A percentile compares a stretch with the other conserved stretches of the same genome.
Evolutionary conservation across 371 early-diverging fungal genomes (phyloP).

Genomic region (Capillidium heterosporum): DNA sequence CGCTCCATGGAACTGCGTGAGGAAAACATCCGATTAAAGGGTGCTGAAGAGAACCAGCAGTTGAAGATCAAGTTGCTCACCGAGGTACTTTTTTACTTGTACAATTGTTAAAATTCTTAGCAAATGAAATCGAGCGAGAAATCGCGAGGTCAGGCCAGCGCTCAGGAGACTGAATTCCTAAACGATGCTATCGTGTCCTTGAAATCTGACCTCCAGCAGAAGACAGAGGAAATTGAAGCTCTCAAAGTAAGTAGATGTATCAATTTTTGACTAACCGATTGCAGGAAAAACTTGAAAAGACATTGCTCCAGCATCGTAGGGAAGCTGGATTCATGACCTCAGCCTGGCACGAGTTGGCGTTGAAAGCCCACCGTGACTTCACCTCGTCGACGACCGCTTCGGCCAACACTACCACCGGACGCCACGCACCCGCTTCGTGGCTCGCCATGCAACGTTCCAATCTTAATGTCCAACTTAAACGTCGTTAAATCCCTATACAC

Average conservation of each 20-base stretch:
- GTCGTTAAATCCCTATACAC: no score
- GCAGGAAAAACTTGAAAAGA: constrained; percentile 24
- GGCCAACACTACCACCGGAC: constrained; percentile 21
- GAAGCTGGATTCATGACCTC: constrained; percentile 55
- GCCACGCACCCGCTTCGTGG: constrained; percentile 41
- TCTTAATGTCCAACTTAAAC: constrained; percentile 31
- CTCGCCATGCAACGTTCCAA: constrained; percentile 43
- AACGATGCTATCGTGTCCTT: constrained; percentile 54
- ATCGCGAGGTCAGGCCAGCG: no score
- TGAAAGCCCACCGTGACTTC: constrained; percentile 30
- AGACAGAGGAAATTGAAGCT: constrained; percentile 46
- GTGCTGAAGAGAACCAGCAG: constrained; percentile 14
- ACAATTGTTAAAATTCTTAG: constrained; percentile 10
- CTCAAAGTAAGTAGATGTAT: constrained; percentile 26
- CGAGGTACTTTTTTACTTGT: background rate
- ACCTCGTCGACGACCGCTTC: constrained; percentile 23
- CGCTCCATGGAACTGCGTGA: constrained; percentile 49
- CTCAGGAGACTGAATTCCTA: no score
- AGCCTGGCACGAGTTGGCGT: constrained; percentile 50
- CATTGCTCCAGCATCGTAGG: constrained; percentile 29
- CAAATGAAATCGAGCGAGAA: constrained; percentile 11
- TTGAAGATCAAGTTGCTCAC: constrained; percentile 13
- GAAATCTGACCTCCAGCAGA: constrained; percentile 30
- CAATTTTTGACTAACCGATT: constrained; percentile 7
- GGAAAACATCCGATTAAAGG: constrained; percentile 29